Percentiles rank a stretch among this genome's conserved stretches.
These are phyloP conservation scores for Termitomyces sp. DNA, from an alignment of 768 basidiomycete genomes.

Conservation along the genomic window DNA sequence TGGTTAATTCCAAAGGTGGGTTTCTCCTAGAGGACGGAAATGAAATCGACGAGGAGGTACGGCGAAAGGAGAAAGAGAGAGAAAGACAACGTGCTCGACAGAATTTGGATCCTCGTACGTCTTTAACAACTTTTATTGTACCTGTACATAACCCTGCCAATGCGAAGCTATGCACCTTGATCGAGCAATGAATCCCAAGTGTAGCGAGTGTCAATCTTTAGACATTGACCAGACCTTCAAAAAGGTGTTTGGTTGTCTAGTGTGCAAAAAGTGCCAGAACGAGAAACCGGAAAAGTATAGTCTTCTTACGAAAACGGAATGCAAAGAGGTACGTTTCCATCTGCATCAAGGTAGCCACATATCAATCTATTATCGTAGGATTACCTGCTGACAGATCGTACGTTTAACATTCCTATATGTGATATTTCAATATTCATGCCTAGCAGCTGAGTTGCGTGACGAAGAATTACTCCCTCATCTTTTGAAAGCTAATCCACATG, in stretches of 20 bases:
- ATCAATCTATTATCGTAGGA: constrained; percentile 48
- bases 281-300: constrained; percentile 90
- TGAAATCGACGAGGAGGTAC: constrained; percentile 72
- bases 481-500: constrained; percentile 74
- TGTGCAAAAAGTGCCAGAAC: constrained; percentile 91
- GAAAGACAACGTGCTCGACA: constrained; percentile 77
- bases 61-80: constrained; percentile 76
- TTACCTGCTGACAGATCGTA: constrained; percentile 91
- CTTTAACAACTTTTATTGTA: not conserved
- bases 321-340: constrained; percentile 70
- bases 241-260: constrained; percentile 79
- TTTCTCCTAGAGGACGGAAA: constrained; percentile 90
- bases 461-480: constrained; percentile 86
- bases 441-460: constrained; percentile 85
- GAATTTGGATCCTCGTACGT: constrained; percentile 71
- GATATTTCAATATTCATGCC: constrained; percentile 3
- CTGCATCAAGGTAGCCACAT: not conserved
- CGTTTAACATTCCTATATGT: constrained; percentile 23
- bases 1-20: constrained; percentile 96
- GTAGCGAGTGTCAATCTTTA: constrained; percentile 80
- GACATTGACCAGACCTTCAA: constrained; percentile 84
- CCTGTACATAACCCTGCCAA: not conserved
- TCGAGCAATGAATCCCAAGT: constrained; percentile 72
- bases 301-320: constrained; percentile 96
- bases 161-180: constrained; percentile 75